Evolutionary conservation across 345 rosid species (phyloP).

Genomic region (Boechera stricta): DNA sequence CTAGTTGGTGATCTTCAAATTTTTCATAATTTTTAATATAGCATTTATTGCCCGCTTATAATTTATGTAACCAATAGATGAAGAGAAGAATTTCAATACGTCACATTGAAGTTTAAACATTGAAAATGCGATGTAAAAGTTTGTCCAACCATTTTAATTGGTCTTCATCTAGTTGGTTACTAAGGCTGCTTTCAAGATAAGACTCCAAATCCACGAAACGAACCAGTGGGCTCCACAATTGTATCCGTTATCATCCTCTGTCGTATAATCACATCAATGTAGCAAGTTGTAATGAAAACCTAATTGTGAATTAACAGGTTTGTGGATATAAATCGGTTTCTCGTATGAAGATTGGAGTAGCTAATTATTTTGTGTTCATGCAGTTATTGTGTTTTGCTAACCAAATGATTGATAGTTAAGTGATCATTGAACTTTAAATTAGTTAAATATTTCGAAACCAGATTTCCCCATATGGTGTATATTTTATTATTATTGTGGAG

Average conservation of each 20-base stretch:
- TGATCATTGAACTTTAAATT: constrained; percentile 5
- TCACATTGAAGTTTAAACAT: constrained; percentile 26
- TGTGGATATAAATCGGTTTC: constrained; percentile 14
- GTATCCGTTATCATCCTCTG: not conserved
- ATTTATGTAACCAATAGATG: constrained; percentile 34
- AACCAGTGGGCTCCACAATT: constrained; percentile 16
- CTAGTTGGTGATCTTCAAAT: constrained; percentile 22
- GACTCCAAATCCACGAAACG: constrained; percentile 22
- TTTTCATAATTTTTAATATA: not conserved
- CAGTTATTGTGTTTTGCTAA: constrained; percentile 6
- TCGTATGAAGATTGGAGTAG: constrained; percentile 9
- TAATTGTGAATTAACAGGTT: constrained; percentile 4
- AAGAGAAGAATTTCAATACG: constrained; percentile 45
- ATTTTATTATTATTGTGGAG: not conserved
- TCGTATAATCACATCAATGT: constrained; percentile 25
- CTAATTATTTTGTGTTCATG: constrained; percentile 10
- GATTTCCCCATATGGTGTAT: not conserved
- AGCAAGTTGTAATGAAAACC: constrained; percentile 24
- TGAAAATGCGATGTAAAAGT: constrained; percentile 26
- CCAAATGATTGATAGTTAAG: constrained; percentile 5
- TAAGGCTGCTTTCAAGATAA: constrained; percentile 33
- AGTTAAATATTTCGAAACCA: constrained; percentile 3
- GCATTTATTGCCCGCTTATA: constrained; percentile 18
- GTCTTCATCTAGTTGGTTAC: constrained; percentile 34
- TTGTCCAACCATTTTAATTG: constrained; percentile 33